Evolutionary conservation across 2,329 filamentous ascomycete genomes (phyloP).

Genomic region (Fusarium austroafricanum): DNA sequence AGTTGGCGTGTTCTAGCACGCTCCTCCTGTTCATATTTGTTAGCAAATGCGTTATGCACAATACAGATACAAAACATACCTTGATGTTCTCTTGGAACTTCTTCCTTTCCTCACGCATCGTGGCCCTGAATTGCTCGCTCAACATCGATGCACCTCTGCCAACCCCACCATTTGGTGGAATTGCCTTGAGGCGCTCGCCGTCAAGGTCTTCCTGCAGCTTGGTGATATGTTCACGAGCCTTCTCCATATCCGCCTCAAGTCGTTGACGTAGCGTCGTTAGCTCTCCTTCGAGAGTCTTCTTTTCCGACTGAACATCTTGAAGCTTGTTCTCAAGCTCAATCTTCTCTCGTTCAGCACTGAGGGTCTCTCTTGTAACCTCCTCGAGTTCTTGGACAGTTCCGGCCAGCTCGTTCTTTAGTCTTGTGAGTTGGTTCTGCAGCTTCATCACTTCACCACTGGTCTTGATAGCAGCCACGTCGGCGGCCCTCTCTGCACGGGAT

Average conservation of each 20-base stretch:
- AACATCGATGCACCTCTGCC: conserved; percentile 62
- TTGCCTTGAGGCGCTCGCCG: conserved; percentile 60
- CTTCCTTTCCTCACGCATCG: conserved; percentile 68
- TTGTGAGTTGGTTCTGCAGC: conserved; percentile 61
- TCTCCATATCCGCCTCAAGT: conserved; percentile 57
- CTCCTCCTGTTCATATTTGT: conserved; percentile 59
- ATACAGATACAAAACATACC: conserved; percentile 51
- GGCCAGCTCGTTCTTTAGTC: conserved; percentile 63
- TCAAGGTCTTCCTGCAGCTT: conserved; percentile 65
- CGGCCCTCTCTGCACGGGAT: conserved; percentile 67
- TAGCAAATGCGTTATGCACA: conserved; percentile 35
- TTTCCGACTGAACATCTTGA: conserved; percentile 37
- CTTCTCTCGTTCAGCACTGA: conserved; percentile 63
- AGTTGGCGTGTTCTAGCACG: conserved; percentile 60
- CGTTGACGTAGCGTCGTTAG: conserved; percentile 46
- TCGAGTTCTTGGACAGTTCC: conserved; percentile 64
- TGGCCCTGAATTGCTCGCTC: conserved; percentile 67
- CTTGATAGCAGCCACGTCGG: conserved; percentile 67
- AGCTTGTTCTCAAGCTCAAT: conserved; percentile 56
- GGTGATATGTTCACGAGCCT: conserved; percentile 51
- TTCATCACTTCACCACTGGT: conserved; percentile 58
- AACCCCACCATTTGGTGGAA: conserved; percentile 48
- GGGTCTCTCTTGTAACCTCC: conserved; percentile 64
- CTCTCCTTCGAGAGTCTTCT: conserved; percentile 38
- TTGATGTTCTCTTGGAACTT: conserved; percentile 67